phyloP scores from a whole-genome alignment of 2,329 filamentous ascomycete genomes.

The Diaporthe eres region DNA sequence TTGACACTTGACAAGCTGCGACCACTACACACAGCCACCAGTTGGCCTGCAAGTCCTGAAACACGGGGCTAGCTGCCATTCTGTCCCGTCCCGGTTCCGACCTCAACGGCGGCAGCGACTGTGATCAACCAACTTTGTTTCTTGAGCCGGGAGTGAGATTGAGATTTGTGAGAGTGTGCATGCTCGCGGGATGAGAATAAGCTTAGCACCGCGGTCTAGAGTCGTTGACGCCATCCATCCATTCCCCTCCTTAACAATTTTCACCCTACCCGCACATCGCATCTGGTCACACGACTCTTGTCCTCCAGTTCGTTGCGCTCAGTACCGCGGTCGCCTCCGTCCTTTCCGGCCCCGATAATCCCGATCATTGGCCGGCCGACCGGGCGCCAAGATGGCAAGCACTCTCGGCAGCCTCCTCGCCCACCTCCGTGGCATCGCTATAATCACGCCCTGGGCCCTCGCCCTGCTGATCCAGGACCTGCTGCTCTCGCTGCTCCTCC shows the following conservation, averaged over 20 bases:
- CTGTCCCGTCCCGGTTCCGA: neutral
- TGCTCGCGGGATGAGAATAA: neutral
- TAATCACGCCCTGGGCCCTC: conserved; percentile 66
- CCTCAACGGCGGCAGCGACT: neutral
- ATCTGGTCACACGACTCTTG: neutral
- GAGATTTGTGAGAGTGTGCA: neutral
- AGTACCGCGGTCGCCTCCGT: neutral
- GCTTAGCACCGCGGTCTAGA: neutral
- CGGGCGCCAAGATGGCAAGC: conserved; percentile 23
- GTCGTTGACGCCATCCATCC: conserved; percentile 18
- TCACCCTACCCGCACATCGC: neutral
- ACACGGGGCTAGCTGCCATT: conserved; percentile 1
- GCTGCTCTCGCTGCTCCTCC: conserved; percentile 63
- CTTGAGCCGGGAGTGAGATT: neutral
- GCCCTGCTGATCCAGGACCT: conserved; percentile 67
- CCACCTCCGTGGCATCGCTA: conserved; percentile 58
- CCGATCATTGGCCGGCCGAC: neutral
- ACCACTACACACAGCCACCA: neutral
- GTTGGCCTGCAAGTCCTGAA: conserved; percentile 3
- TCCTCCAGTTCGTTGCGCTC: neutral
- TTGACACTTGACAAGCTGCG: conserved; percentile 19
- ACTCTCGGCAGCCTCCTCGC: conserved; percentile 47
- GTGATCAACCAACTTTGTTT: neutral
- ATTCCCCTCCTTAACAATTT: no score
- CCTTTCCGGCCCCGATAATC: neutral